Evolutionary conservation across 352 stramenopile species (phyloP), one percentile per base, ranked within the genome.

Genomic region (Phytopythium delawarense): DNA sequence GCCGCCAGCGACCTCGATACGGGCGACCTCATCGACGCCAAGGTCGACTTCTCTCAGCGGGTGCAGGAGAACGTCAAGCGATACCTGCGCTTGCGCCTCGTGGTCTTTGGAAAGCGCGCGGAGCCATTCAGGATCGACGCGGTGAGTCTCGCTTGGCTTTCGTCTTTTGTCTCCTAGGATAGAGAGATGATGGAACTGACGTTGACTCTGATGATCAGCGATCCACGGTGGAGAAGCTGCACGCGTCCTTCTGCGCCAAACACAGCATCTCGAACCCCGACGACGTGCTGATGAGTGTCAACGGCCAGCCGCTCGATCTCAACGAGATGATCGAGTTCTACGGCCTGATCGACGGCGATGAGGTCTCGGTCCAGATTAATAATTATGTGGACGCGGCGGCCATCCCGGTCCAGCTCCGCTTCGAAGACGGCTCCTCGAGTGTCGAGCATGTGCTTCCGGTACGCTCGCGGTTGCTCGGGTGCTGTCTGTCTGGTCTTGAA

Each of bases 91-190:
- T 54, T 92, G 34, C 69, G 72, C 2, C 66, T 92, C 7, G 59
- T 89, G 4, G 69, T 87, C 21, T 75, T 84, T 44, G 76, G 78
- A 32, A 75, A 69, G 57, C 74, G 75, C 15, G 74, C 81, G 0
- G 83, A 89, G 63, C 45, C 79, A 7, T 92, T 90, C 61, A 85
- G 80, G 46, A 92, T 92, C 57, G 83, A 88, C 52, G 67, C 62
- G 64, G 83, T 89, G 65, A 28, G 76, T 37, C 13, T 55, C 52
- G 46, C 13, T n/a, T 63, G 7, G 40, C 57, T 57, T 12, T 37
- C 18, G 23, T 1, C 7, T 16, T 44, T 32, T 32, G 5, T 7
- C 20, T 54, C 9, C 15, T 44, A 25, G 20, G 13, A 18, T 28
- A 12, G 40, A 32, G 2, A 32, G 28, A 4, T 32, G 28, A 7